Evolutionary conservation across 352 stramenopile genomes (phyloP), one percentile per base, ranked within the genome.

Genomic region (Phytophthora tubulina): DNA sequence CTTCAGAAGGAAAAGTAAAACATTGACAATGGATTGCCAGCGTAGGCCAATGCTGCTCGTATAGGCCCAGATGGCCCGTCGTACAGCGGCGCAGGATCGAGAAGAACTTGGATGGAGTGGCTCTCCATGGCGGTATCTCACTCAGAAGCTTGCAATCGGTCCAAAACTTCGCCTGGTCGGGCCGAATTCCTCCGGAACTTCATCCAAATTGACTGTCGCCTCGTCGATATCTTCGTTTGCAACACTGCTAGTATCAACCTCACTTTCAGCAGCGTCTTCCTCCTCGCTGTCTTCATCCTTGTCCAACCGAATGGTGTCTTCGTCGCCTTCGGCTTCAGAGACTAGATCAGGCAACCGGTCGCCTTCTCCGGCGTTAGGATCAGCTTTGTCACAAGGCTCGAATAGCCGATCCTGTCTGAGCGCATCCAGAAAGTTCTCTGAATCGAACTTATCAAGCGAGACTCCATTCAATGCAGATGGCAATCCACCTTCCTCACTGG

Each of bases 1-100:
- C 44, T 63, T 63, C 2, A 42, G 42, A 11, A 62, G 35, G 30
- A 52, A 38, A 55, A 55, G 30, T 55, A 55, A n/a, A 55, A 36
- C 3, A 53, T 57, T 33, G 55, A 21, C 21, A 62, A 11, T 21
- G 11, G 54, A 17, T 51, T 51, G 1, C 14, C 10, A 0, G 38
- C 38, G 13, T 62, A 62, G 6, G 54, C 39, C 7, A 62, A 6
- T 14, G 54, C 38, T 13, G 54, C 54, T 15, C 39, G n/a, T 2
- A 38, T 52, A 6, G 39, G 54, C 0, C 54, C 54, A 8, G 4
- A 51, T 14, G 54, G 54, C 5, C 38, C 38, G 5, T 51, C 39
- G 9, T 62, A 51, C 11, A 62, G 27, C 14, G 38, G 39, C 3
- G 13, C 9, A 6, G 54, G 9, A 17, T 62, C 54, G 2, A 51